These are phyloP conservation scores for Xylaria sp. DNA, from an alignment of 2,329 filamentous ascomycete genomes.

Conservation along the genomic window DNA sequence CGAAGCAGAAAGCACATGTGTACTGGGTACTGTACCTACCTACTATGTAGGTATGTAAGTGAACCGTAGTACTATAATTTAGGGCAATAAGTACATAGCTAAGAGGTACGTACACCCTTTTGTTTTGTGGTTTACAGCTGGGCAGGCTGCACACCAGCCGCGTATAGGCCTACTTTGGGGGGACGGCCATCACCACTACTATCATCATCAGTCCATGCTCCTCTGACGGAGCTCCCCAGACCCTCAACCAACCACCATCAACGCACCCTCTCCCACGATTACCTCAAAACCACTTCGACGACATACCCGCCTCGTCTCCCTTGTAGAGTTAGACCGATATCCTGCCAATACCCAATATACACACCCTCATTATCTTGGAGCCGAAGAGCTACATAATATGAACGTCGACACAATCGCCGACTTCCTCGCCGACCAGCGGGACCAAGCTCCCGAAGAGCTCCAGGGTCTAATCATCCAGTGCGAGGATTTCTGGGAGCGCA, in stretches of 20 bases:
- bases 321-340: not conserved
- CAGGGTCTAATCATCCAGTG: constrained; percentile 90
- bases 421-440: constrained; percentile 91
- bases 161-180: constrained; percentile 45
- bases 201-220: constrained; percentile 32
- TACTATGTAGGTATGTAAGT: no score
- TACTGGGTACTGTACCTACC: no score
- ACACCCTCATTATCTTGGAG: not conserved
- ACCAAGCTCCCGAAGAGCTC: constrained; percentile 85
- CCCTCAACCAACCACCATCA: constrained; percentile 31
- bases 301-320: not conserved
- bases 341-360: not conserved
- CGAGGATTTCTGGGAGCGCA: constrained; percentile 97
- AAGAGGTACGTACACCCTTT: constrained; percentile 16
- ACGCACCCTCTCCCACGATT: constrained; percentile 21
- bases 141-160: constrained; percentile 58
- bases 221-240: constrained; percentile 37
- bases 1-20: no score
- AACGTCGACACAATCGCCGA: constrained; percentile 88
- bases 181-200: constrained; percentile 5
- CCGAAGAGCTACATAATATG: constrained; percentile 63
- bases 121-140: no score
- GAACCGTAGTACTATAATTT: no score
- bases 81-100: not conserved
- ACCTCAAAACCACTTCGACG: not conserved